Percentiles rank a stretch among this genome's conserved stretches.
Conservation (phyloP, 352 stramenopile species). For the Blastocystis hominis region DNA sequence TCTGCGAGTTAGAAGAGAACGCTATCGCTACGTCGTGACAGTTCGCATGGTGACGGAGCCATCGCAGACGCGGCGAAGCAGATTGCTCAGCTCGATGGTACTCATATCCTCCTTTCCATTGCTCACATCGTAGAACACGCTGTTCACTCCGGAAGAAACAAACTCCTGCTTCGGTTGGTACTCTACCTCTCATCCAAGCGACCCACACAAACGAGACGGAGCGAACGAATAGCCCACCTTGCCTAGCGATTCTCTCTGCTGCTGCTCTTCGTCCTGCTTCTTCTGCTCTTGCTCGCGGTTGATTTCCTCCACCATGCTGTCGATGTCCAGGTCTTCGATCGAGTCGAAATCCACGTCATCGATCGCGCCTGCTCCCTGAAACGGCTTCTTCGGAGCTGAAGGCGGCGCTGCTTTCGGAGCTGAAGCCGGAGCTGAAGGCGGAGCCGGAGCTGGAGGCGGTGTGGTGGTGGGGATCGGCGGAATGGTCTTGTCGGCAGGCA, state of each 20-base stretch:
- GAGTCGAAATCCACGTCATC: neutral
- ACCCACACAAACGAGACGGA: neutral
- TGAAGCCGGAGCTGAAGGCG: neutral
- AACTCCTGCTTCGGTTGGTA: neutral
- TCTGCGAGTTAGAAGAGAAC: neutral
- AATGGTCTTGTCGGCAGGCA: neutral
- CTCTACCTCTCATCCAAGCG: neutral
- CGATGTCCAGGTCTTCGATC: slow-evolving; percentile 17
- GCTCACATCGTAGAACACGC: neutral
- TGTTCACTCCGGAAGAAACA: neutral
- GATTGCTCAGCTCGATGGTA: neutral
- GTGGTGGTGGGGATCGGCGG: neutral
- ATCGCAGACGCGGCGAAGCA: neutral
- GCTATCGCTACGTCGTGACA: neutral
- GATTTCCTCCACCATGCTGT: slow-evolving; percentile 43
- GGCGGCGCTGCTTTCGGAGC: neutral
- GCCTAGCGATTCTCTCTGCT: neutral
- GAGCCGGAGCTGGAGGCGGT: neutral
- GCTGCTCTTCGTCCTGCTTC: neutral
- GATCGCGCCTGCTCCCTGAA: neutral
- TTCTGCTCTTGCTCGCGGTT: neutral
- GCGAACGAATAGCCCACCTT: neutral
- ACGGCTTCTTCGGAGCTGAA: neutral
- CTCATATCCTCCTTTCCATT: neutral
- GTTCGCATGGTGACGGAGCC: neutral